A percentile compares a stretch with the other conserved stretches of the same genome.
These are phyloP conservation scores for Gossypium trilobum DNA, from an alignment of 441 rosid species.

Conservation along the genomic window DNA sequence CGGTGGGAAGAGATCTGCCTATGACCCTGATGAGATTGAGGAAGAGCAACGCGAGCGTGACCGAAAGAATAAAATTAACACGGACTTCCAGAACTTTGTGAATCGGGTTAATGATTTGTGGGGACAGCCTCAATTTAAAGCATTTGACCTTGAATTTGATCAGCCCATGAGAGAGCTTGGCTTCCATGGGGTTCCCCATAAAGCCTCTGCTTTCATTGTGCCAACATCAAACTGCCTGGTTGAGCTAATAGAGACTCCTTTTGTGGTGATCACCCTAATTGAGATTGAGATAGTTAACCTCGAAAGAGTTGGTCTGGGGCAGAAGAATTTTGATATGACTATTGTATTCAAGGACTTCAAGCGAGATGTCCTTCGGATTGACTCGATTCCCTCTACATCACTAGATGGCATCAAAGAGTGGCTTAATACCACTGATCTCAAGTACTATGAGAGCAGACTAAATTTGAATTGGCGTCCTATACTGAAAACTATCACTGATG, in stretches of 20 bases:
- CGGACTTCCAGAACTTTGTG: constrained; percentile 75
- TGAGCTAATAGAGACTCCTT: constrained; percentile 67
- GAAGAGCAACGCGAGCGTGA: constrained; percentile 88
- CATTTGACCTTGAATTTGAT: constrained; percentile 80
- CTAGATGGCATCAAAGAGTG: constrained; percentile 85
- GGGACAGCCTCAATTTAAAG: constrained; percentile 67
- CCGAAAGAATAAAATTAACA: constrained; percentile 71
- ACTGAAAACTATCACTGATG: constrained; percentile 72
- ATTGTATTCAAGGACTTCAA: constrained; percentile 84
- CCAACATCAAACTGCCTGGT: constrained; percentile 87
- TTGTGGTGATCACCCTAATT: constrained; percentile 62
- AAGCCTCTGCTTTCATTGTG: constrained; percentile 72
- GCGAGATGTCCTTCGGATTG: constrained; percentile 73
- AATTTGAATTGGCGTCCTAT: constrained; percentile 87
- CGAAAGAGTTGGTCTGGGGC: constrained; percentile 86
- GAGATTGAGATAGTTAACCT: constrained; percentile 93
- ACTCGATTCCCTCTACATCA: constrained; percentile 68
- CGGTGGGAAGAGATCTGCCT: constrained; percentile 79
- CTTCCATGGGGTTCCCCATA: constrained; percentile 81
- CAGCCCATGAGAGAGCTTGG: constrained; percentile 89
- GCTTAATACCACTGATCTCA: constrained; percentile 80
- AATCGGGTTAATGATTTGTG: constrained; percentile 74
- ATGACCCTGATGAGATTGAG: constrained; percentile 94
- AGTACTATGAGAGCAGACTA: constrained; percentile 83
- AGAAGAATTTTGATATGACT: constrained; percentile 88